phyloP scores from a whole-genome alignment of 2,329 filamentous ascomycete genomes.

The Huntiella savannae region DNA sequence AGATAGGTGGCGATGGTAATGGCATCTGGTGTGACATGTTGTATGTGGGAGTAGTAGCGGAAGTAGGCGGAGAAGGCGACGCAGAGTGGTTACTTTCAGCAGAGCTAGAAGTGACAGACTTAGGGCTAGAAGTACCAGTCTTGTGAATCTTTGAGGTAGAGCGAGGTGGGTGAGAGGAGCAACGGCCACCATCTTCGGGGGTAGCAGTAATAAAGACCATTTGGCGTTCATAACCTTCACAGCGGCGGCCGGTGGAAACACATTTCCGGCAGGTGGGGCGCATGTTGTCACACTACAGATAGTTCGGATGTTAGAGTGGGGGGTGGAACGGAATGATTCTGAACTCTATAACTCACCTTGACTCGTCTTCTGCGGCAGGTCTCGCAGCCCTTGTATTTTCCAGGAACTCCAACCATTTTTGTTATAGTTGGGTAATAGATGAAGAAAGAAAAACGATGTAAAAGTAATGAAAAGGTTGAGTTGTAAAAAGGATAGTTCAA shows the following conservation, averaged over 20 bases:
- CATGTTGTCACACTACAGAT: constrained; percentile 38
- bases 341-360: constrained; percentile 26
- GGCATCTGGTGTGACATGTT: constrained; percentile 5
- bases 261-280: constrained; percentile 43
- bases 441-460: no score
- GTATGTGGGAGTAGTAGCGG: not conserved
- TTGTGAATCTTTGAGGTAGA: constrained; percentile 17
- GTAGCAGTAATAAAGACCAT: constrained; percentile 47
- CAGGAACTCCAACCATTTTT: constrained; percentile 41
- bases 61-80: constrained; percentile 4
- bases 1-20: constrained; percentile 3
- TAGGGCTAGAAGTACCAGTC: constrained; percentile 12
- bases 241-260: constrained; percentile 34
- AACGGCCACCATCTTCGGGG: constrained; percentile 31
- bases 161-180: constrained; percentile 35
- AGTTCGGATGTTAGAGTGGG: not conserved
- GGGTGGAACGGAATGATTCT: not conserved
- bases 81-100: constrained; percentile 15
- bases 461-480: no score
- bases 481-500: no score
- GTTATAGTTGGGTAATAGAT: not conserved
- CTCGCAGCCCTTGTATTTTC: constrained; percentile 46
- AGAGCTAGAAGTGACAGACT: constrained; percentile 13
- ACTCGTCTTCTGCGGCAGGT: constrained; percentile 40
- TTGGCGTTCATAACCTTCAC: constrained; percentile 43